These are phyloP conservation scores for Rhizopogon vulgaris DNA, from an alignment of 768 basidiomycete species.

Conservation along the genomic window DNA sequence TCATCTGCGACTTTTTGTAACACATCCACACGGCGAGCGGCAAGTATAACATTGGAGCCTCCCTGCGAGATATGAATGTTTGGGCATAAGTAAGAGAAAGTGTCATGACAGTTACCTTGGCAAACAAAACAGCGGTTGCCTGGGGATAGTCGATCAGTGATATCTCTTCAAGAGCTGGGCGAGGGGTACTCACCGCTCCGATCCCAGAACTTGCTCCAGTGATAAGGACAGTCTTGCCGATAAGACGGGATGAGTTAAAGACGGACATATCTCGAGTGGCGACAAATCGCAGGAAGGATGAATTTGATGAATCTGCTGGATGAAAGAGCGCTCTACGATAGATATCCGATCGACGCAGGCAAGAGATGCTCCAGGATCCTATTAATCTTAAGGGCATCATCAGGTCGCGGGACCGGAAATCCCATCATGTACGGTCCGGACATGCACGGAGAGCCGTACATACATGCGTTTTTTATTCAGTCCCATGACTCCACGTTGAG, in stretches of 20 bases:
- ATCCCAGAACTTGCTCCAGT: slow-evolving; percentile 91
- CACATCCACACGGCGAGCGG: slow-evolving; percentile 72
- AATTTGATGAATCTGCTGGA: background rate
- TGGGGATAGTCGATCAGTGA: slow-evolving; percentile 22
- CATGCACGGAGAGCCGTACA: slow-evolving; percentile 7
- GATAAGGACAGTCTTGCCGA: slow-evolving; percentile 81
- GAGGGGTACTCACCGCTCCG: slow-evolving; percentile 57
- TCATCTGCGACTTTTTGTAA: slow-evolving; percentile 65
- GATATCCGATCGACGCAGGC: background rate
- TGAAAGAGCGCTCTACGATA: background rate
- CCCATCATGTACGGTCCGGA: slow-evolving; percentile 3
- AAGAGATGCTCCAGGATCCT: background rate
- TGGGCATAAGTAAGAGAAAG: background rate
- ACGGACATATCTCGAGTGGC: slow-evolving; percentile 53
- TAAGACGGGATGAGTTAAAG: slow-evolving; percentile 74
- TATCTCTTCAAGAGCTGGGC: background rate
- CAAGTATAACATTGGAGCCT: slow-evolving; percentile 82
- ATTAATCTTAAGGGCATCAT: slow-evolving; percentile 1
- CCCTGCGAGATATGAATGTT: slow-evolving; percentile 37
- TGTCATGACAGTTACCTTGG: slow-evolving; percentile 48
- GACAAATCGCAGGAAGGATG: background rate
- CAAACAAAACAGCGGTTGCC: slow-evolving; percentile 87
- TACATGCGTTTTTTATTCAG: background rate
- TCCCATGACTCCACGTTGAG: slow-evolving; percentile 5
- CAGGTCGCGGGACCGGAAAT: background rate